phyloP scores from a whole-genome alignment of 2,329 filamentous ascomycete species.

The Phaeophleospora eucalypticola region DNA sequence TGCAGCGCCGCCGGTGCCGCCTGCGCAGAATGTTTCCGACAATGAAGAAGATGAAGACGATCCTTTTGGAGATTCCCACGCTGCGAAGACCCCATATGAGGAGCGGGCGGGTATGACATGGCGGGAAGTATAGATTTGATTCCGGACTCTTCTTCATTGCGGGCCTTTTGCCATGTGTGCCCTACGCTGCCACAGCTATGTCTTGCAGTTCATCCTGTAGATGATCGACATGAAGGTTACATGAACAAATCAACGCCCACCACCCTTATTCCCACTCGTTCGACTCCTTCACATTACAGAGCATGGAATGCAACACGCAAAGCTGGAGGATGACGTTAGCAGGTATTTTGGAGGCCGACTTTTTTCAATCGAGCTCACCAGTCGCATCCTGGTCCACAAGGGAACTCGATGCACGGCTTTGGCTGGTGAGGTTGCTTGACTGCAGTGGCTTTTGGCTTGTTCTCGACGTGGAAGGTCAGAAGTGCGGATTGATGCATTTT shows the following conservation, averaged over 20 bases:
- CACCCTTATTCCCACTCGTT: background rate
- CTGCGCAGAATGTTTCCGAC: conserved; percentile 16
- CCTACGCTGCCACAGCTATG: background rate
- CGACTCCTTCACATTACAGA: conserved; percentile 19
- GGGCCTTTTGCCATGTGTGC: background rate
- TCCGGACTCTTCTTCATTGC: no score
- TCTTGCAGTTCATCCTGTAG: background rate
- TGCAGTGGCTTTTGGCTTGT: background rate
- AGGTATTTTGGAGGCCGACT: background rate
- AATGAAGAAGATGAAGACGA: conserved; percentile 72
- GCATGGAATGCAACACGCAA: conserved; percentile 27
- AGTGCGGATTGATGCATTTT: no score
- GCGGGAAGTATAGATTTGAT: conserved; percentile 38
- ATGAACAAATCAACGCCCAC: background rate
- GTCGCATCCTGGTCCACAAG: conserved; percentile 21
- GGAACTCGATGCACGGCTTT: conserved; percentile 24
- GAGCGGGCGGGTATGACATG: conserved; percentile 27
- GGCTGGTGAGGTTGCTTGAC: conserved; percentile 6
- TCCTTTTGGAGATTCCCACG: conserved; percentile 81
- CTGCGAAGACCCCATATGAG: conserved; percentile 51
- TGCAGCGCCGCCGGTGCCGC: conserved; percentile 21
- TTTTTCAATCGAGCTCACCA: conserved; percentile 13
- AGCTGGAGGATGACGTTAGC: conserved; percentile 18
- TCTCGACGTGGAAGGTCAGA: background rate
- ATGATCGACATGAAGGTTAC: conserved; percentile 1